A percentile compares a stretch with the other conserved stretches of the same genome.
phyloP scores from a whole-genome alignment of 108 stramenopile genomes.

The Cylindrotheca closterium region DNA sequence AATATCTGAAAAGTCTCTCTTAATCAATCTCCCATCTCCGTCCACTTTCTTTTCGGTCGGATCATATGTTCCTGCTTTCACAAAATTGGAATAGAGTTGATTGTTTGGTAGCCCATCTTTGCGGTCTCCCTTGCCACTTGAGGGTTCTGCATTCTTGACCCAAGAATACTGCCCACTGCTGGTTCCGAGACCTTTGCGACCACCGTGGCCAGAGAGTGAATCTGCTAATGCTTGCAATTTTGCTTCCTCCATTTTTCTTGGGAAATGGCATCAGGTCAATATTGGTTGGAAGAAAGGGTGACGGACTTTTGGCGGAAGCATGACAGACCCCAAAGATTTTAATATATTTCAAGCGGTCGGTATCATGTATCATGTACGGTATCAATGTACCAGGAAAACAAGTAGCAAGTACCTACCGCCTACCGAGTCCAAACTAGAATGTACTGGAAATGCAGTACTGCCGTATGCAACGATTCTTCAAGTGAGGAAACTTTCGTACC shows the following conservation, averaged over 20 bases:
- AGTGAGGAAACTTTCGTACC: no score
- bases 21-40: conserved; percentile 80
- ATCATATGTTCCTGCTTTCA: conserved; percentile 69
- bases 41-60: conserved; percentile 26
- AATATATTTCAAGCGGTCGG: no score
- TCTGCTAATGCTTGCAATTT: conserved; percentile 82
- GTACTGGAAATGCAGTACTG: no score
- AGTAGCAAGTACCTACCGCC: no score
- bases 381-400: no score
- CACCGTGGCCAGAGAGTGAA: conserved; percentile 69
- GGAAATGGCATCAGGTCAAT: no score
- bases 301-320: no score
- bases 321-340: no score
- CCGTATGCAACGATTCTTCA: no score
- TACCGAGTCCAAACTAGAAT: no score
- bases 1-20: conserved; percentile 77
- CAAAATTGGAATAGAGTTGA: conserved; percentile 75
- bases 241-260: conserved; percentile 68
- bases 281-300: not conserved
- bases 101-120: conserved; percentile 77
- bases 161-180: conserved; percentile 46
- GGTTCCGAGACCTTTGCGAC: conserved; percentile 56
- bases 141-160: conserved; percentile 40
- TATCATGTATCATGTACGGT: no score
- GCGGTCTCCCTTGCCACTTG: conserved; percentile 23